A percentile compares a stretch with the other conserved stretches of the same genome.
phyloP scores from a whole-genome alignment of 2,329 filamentous ascomycete species.

The Aspergillus versicolor region DNA sequence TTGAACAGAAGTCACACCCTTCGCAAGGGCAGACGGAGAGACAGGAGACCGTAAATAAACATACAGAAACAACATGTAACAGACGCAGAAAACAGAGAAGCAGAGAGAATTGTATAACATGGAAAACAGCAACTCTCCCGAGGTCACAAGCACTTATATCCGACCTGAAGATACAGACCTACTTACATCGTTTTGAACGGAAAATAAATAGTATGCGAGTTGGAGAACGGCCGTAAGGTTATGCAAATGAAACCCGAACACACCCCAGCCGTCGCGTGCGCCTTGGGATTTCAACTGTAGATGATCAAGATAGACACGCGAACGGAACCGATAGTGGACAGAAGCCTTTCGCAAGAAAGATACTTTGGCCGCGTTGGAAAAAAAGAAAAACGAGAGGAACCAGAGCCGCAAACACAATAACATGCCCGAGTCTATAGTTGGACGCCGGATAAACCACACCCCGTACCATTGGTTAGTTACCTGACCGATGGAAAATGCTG shows the following conservation, averaged over 20 bases:
- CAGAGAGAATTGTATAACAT: slow-evolving; percentile 7
- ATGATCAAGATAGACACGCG: slow-evolving; percentile 13
- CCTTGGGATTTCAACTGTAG: slow-evolving; percentile 12
- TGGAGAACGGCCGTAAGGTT: slow-evolving; percentile 18
- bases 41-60: slow-evolving; percentile 10
- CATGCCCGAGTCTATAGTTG: slow-evolving; percentile 45
- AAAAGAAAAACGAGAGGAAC: slow-evolving; percentile 19
- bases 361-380: slow-evolving; percentile 23
- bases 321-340: slow-evolving; percentile 20
- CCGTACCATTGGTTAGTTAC: slow-evolving; percentile 36
- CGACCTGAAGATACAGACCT: slow-evolving; percentile 19
- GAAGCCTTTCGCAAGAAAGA: slow-evolving; percentile 22
- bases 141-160: slow-evolving; percentile 21
- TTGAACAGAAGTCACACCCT: slow-evolving; percentile 14
- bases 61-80: slow-evolving; percentile 11
- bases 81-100: slow-evolving; percentile 6
- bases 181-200: slow-evolving; percentile 22
- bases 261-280: slow-evolving; percentile 10
- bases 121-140: slow-evolving; percentile 15
- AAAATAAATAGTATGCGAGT: slow-evolving; percentile 18
- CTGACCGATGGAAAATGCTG: slow-evolving; percentile 31
- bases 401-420: slow-evolving; percentile 25
- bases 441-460: slow-evolving; percentile 40
- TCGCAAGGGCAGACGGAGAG: slow-evolving; percentile 2
- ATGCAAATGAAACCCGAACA: slow-evolving; percentile 20